phyloP scores from a whole-genome alignment of 495 filamentous ascomycete species.

The Tuber borchii region DNA sequence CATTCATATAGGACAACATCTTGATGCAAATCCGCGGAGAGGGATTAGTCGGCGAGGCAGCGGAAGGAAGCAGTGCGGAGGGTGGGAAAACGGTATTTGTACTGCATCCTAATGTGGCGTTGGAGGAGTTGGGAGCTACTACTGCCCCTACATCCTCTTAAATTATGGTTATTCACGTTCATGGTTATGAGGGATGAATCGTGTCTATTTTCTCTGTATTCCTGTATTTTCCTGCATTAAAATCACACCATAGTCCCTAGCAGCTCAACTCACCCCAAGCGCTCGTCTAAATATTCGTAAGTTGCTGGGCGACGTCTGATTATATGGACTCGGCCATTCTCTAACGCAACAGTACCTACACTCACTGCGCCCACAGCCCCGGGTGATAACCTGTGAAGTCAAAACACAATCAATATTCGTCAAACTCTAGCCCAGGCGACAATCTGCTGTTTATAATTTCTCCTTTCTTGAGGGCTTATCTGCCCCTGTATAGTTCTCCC shows the following conservation, averaged over 20 bases:
- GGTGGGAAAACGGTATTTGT: slow-evolving; percentile 67
- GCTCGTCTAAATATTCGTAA: neutral
- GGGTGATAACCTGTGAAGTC: neutral
- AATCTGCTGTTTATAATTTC: neutral
- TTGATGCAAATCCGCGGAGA: slow-evolving; percentile 87
- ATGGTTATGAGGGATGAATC: neutral
- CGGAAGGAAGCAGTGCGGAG: slow-evolving; percentile 45
- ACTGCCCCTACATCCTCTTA: neutral
- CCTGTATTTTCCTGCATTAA: neutral
- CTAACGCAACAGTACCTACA: neutral
- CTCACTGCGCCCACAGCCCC: neutral
- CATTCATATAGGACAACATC: slow-evolving; percentile 67
- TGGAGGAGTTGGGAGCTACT: slow-evolving; percentile 38
- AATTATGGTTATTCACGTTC: neutral
- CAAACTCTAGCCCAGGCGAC: neutral
- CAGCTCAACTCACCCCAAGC: neutral
- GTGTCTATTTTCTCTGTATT: neutral
- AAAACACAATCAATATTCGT: neutral
- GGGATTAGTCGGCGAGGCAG: slow-evolving; percentile 57
- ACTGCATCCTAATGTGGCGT: slow-evolving; percentile 85
- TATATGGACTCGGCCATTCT: neutral
- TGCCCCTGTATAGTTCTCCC: no score
- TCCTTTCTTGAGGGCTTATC: neutral
- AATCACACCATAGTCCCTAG: neutral
- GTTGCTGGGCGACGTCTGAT: neutral